phyloP scores from a whole-genome alignment of 2,329 filamentous ascomycete species.

The Rhynchosporium graminicola region DNA sequence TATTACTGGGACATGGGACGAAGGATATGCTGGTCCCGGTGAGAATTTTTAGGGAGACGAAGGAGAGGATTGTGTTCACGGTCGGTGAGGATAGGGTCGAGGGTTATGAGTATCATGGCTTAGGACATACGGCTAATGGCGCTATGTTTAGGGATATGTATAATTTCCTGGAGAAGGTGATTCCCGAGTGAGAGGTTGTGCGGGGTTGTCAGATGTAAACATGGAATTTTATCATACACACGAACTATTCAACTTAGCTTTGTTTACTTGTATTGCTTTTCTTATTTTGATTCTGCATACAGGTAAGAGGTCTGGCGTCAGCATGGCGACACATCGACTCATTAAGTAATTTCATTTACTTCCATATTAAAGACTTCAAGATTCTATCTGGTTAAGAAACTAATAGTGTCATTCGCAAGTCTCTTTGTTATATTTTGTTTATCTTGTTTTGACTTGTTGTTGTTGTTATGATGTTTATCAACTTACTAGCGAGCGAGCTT shows the following conservation, averaged over 20 bases:
- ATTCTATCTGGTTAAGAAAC: too few species aligned
- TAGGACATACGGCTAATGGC: slow-evolving; percentile 48
- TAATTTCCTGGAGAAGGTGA: slow-evolving; percentile 36
- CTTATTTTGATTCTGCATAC: too few species aligned
- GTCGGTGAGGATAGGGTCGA: slow-evolving; percentile 43
- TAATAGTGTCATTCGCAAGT: too few species aligned
- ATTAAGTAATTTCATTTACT: too few species aligned
- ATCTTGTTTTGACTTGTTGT: too few species aligned
- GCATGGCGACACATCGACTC: too few species aligned
- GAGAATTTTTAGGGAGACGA: slow-evolving; percentile 45
- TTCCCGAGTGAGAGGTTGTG: slow-evolving; percentile 16
- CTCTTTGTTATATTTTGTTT: too few species aligned
- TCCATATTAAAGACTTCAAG: too few species aligned
- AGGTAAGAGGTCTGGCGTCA: too few species aligned
- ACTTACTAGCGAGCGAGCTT: too few species aligned
- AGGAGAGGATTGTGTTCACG: slow-evolving; percentile 41
- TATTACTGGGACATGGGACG: slow-evolving; percentile 50
- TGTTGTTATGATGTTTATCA: too few species aligned
- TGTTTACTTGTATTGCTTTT: not conserved
- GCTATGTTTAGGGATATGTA: slow-evolving; percentile 49
- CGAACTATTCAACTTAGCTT: not conserved
- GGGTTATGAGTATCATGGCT: slow-evolving; percentile 49
- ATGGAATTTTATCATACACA: not conserved
- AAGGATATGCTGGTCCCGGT: slow-evolving; percentile 51
- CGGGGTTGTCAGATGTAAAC: not conserved